Evolutionary conservation across 352 stramenopile species (phyloP), one percentile per base, ranked within the genome.

Genomic region (Globisporangium emineosum): DNA sequence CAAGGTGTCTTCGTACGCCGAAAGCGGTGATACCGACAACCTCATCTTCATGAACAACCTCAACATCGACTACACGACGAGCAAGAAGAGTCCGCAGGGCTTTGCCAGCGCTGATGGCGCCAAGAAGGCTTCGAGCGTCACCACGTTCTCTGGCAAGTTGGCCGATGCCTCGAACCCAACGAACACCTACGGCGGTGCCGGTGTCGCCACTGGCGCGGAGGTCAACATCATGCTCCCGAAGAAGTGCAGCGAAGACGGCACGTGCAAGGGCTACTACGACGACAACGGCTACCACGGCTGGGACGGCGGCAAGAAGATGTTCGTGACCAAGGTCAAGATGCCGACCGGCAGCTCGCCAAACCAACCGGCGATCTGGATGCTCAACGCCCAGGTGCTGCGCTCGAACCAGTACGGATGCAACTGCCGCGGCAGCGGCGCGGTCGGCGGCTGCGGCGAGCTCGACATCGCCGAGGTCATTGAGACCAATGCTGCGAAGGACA

Each of bases 271-370:
- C n/a, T 93, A 86, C 70, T 84, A 89, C 62, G 77, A 82, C 52
- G 72, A 82, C 59, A 78, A 79, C 51, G 82, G 77, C 27, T 85
- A 89, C 64, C 80, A 89, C 60, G 84, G 84, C 62, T 91, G 84
- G 84, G 60, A 78, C 45, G 75, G 81, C n/a, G 78, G 82, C 62
- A 83, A 83, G 68, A 93, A 89, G 68, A 79, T 93, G 75, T 93
- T 93, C 55, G 76, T 86, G 59, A 85, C 81, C 51, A 90, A 86
- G 72, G 77, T 89, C 27, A 71, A 72, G 60, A 89, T 91, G 79
- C 79, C 75, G 0, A 71, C 55, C 4, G 76, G 77, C 15, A 50
- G 43, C 12, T 61, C 64, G 8, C 76, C 76, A 0, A 83, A 90
- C 76, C 72, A 76, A 23, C 83, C 81, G 9, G 83, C 78, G 9